Evolutionary conservation across 1,139 yeast genomes (phyloP).

Genomic region (Yamadazyma sp.): DNA sequence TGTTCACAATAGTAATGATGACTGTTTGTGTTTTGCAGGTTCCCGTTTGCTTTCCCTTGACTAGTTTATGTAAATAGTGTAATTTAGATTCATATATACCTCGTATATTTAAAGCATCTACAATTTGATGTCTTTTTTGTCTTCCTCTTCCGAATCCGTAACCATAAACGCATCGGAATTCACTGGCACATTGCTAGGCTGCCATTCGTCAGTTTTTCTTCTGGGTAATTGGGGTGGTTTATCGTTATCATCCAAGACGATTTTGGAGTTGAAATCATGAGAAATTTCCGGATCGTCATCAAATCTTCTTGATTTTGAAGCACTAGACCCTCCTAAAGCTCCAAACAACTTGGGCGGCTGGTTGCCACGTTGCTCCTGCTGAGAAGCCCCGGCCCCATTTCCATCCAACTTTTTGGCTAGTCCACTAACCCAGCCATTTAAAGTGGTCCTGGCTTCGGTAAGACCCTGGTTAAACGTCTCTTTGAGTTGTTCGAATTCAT

Average conservation of each 20-base stretch:
- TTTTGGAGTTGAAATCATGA: constrained; percentile 56
- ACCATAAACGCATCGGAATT: constrained; percentile 73
- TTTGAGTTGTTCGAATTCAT: constrained; percentile 66
- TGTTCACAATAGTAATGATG: not conserved
- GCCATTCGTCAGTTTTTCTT: constrained; percentile 14
- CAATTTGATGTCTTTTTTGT: constrained; percentile 20
- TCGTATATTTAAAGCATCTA: constrained; percentile 1
- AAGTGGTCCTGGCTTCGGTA: constrained; percentile 78
- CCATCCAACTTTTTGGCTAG: constrained; percentile 56
- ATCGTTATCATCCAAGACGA: constrained; percentile 47
- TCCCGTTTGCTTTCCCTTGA: not conserved
- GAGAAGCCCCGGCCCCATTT: constrained; percentile 11
- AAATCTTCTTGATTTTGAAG: constrained; percentile 40
- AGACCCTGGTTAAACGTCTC: constrained; percentile 74
- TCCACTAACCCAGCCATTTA: constrained; percentile 81
- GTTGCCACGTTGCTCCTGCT: not conserved
- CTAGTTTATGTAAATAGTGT: constrained; percentile 16
- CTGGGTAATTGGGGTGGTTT: constrained; percentile 20
- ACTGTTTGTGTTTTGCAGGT: not conserved
- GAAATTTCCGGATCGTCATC: constrained; percentile 58
- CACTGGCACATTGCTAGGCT: constrained; percentile 46
- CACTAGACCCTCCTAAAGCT: constrained; percentile 48
- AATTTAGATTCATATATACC: constrained; percentile 10
- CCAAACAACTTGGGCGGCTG: constrained; percentile 40
- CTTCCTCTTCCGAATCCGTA: constrained; percentile 78